These are phyloP conservation scores for Ophiostoma novo-ulmi DNA, from an alignment of 2,329 filamentous ascomycete genomes.

Conservation along the genomic window DNA sequence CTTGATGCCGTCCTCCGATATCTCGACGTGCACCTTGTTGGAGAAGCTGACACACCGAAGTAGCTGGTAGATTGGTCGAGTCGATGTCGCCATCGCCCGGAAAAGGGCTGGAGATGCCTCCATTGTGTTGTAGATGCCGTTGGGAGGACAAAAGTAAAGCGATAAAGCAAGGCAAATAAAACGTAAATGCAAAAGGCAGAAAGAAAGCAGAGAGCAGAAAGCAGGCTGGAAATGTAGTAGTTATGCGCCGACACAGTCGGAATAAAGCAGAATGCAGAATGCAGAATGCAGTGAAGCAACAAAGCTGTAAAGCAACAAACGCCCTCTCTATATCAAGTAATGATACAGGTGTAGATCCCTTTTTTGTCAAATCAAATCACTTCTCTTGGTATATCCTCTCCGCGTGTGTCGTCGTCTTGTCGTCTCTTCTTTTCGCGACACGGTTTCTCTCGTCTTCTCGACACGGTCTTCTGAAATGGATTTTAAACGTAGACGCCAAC, in stretches of 20 bases:
- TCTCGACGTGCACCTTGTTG: slow-evolving; percentile 59
- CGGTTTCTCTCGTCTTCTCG: not conserved
- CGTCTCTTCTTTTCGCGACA: not conserved
- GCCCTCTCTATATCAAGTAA: slow-evolving; percentile 35
- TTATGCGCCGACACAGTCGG: slow-evolving; percentile 5
- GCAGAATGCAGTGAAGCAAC: not conserved
- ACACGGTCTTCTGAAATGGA: not conserved
- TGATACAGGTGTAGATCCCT: slow-evolving; percentile 35
- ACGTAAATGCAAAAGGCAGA: not conserved
- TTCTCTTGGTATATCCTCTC: slow-evolving; percentile 12
- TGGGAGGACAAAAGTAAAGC: not conserved
- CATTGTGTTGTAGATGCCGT: slow-evolving; percentile 10
- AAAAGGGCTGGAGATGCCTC: slow-evolving; percentile 48
- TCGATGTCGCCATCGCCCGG: slow-evolving; percentile 70
- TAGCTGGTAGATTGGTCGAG: slow-evolving; percentile 65
- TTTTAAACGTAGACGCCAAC: slow-evolving; percentile 92
- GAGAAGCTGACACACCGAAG: slow-evolving; percentile 56
- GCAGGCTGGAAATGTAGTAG: not conserved
- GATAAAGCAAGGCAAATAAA: not conserved
- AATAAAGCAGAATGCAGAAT: not conserved
- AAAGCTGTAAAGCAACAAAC: slow-evolving; percentile 12
- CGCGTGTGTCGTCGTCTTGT: not conserved
- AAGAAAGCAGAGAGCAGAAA: not conserved
- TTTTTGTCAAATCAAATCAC: slow-evolving; percentile 2
- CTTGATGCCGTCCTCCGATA: slow-evolving; percentile 77